A percentile compares a stretch with the other conserved stretches of the same genome.
These are phyloP conservation scores for Ilex asprella DNA, from an alignment of 257 asterid species.

Conservation along the genomic window DNA sequence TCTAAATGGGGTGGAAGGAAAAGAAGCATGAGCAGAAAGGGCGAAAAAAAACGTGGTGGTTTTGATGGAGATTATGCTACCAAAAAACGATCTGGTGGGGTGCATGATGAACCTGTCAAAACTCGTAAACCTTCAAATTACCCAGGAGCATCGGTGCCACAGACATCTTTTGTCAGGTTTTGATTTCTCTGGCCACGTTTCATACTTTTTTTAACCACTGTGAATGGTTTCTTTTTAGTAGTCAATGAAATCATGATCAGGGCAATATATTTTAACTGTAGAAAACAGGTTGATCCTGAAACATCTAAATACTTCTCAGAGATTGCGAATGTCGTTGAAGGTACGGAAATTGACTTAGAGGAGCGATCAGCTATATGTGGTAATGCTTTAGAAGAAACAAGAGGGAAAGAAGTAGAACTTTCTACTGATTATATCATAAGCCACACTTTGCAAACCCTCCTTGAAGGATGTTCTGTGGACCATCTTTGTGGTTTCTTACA, in stretches of 20 bases:
- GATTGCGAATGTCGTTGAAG: conserved; percentile 74
- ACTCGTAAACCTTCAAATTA: conserved; percentile 27
- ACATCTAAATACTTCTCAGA: conserved; percentile 75
- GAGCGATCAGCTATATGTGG: conserved; percentile 72
- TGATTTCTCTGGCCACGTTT: conserved; percentile 5
- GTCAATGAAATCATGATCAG: conserved; percentile 1
- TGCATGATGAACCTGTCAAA: conserved; percentile 11
- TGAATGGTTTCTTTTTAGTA: background rate
- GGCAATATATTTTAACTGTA: conserved; percentile 20
- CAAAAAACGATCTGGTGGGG: conserved; percentile 26
- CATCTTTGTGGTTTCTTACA: conserved; percentile 66
- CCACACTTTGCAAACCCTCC: conserved; percentile 84
- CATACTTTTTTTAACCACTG: background rate
- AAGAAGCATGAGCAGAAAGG: conserved; percentile 57
- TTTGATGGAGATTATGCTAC: conserved; percentile 28
- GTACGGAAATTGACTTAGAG: conserved; percentile 64
- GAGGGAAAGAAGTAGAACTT: conserved; percentile 84
- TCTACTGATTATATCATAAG: conserved; percentile 90
- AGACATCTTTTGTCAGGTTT: conserved; percentile 66
- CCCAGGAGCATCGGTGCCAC: conserved; percentile 16
- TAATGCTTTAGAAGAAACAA: conserved; percentile 87
- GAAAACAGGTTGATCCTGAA: conserved; percentile 81
- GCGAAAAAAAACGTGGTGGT: conserved; percentile 30
- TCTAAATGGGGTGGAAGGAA: conserved; percentile 20
- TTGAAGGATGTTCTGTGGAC: conserved; percentile 74